These are phyloP conservation scores for Dryas octopetala DNA, from an alignment of 306 rosid genomes.

Conservation along the genomic window DNA sequence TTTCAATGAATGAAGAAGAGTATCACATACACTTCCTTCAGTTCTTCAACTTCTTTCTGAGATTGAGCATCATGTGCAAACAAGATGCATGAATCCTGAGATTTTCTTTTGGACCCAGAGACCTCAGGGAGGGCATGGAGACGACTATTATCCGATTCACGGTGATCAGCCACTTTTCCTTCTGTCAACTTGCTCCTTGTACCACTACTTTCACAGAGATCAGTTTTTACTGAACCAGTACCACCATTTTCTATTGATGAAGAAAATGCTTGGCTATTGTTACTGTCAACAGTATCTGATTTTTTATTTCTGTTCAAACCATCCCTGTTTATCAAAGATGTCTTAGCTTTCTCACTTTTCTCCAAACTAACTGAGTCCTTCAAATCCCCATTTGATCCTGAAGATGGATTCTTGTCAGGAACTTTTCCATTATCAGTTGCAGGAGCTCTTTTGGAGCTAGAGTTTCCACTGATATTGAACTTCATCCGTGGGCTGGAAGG, in stretches of 20 bases:
- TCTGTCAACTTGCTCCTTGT: constrained; percentile 33
- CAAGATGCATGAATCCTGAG: constrained; percentile 43
- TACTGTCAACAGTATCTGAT: constrained; percentile 32
- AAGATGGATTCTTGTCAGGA: constrained; percentile 36
- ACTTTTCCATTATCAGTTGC: constrained; percentile 58
- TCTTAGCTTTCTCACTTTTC: constrained; percentile 47
- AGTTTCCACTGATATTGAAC: constrained; percentile 55
- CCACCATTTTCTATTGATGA: constrained; percentile 44
- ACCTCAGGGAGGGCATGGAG: constrained; percentile 25
- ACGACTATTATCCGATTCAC: constrained; percentile 48
- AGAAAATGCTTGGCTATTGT: constrained; percentile 28
- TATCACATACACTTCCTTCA: constrained; percentile 65
- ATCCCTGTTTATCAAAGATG: constrained; percentile 38
- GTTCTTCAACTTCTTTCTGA: constrained; percentile 54
- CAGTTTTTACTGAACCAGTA: constrained; percentile 39
- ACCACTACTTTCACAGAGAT: constrained; percentile 32
- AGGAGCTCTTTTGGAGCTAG: constrained; percentile 49
- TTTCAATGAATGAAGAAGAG: background rate
- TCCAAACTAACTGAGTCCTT: constrained; percentile 46
- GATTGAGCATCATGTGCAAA: constrained; percentile 65
- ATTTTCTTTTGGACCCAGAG: constrained; percentile 62
- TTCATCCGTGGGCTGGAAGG: constrained; percentile 48
- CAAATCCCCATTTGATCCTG: constrained; percentile 48
- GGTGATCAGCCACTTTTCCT: constrained; percentile 31
- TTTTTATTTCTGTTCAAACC: constrained; percentile 40